Evolutionary conservation across 495 filamentous ascomycete genomes (phyloP).

Genomic region (Neurospora terricola): DNA sequence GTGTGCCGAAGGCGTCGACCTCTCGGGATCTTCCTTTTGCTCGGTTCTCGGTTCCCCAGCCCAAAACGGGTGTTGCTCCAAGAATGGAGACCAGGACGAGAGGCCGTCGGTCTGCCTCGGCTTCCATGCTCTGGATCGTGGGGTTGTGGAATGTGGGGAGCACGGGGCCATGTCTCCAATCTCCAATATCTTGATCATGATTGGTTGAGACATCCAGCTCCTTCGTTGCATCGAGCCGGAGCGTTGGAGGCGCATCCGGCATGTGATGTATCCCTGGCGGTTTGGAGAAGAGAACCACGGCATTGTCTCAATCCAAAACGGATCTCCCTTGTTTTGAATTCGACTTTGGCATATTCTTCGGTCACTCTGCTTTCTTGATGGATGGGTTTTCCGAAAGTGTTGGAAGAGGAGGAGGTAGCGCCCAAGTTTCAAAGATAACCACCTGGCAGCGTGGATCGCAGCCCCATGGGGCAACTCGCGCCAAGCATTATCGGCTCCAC

Average conservation of each 20-base stretch:
- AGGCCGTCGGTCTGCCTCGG: background rate
- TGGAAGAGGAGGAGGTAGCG: background rate
- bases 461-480: background rate
- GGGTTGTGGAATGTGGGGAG: background rate
- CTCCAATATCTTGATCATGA: background rate
- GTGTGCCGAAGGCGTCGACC: background rate
- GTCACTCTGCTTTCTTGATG: background rate
- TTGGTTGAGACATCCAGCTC: too few species aligned
- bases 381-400: background rate
- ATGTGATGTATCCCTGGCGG: background rate
- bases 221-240: background rate
- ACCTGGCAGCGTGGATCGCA: background rate
- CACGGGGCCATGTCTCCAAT: background rate
- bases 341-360: background rate
- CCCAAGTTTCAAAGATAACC: background rate
- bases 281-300: background rate
- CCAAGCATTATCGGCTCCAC: background rate
- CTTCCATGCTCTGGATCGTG: background rate
- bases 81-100: background rate
- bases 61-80: background rate
- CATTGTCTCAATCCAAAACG: background rate
- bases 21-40: background rate
- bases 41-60: background rate
- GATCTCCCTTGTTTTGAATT: background rate
- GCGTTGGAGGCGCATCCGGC: background rate